Percentiles rank a stretch among this genome's conserved stretches.
Evolutionary conservation across 116 monocot genomes (phyloP).

Genomic region (Cymodocea nodosa): DNA sequence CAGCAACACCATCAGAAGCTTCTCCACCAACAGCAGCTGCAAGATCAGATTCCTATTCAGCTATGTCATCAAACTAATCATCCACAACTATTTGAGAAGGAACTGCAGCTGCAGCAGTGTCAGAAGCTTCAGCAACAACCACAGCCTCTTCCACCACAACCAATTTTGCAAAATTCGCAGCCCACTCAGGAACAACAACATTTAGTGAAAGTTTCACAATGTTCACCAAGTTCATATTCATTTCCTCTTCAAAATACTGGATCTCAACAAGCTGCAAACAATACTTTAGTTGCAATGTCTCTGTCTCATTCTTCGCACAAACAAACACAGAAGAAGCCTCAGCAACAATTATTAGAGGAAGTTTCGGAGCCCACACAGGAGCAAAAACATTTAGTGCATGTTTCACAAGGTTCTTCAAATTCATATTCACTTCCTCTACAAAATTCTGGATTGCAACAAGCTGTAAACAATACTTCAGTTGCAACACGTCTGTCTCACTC

Average conservation of each 20-base stretch:
- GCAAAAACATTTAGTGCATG: constrained; percentile 39
- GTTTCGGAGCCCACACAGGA: constrained; percentile 38
- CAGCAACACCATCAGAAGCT: constrained; percentile 18
- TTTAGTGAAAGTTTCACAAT: constrained; percentile 24
- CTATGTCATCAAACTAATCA: constrained; percentile 29
- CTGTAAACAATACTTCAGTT: constrained; percentile 11
- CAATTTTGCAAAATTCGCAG: constrained; percentile 25
- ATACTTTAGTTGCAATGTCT: constrained; percentile 6
- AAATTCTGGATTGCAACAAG: constrained; percentile 18
- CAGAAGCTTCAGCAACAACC: constrained; percentile 38
- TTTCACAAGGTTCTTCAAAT: constrained; percentile 18
- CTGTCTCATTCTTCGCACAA: constrained; percentile 20
- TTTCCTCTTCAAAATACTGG: constrained; percentile 24
- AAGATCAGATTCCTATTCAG: constrained; percentile 27
- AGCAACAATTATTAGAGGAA: constrained; percentile 13
- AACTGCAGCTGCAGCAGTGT: constrained; percentile 27
- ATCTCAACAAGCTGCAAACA: constrained; percentile 20
- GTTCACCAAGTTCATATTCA: constrained; percentile 16
- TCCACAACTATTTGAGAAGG: constrained; percentile 26
- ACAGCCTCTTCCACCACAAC: constrained; percentile 26
- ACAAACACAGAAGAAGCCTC: constrained; percentile 36
- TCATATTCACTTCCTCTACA: constrained; percentile 28
- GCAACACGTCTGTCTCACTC: constrained; percentile 13
- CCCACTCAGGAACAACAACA: constrained; percentile 48
- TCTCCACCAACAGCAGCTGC: constrained; percentile 17